phyloP scores from a whole-genome alignment of 148 eudicot genomes.

The Camellia sinensis region DNA sequence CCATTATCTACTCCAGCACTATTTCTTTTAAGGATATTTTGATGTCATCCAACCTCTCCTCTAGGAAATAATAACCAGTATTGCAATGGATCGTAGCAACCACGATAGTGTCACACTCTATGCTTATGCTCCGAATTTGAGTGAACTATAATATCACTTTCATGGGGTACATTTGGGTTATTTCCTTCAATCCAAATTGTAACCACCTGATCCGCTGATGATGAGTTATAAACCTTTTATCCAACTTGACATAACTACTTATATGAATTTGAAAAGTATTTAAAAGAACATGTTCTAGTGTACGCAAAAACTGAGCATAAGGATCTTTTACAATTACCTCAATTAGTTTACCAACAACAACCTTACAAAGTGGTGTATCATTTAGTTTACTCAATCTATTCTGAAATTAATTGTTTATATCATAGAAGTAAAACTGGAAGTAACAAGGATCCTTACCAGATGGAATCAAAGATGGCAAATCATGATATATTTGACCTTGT shows the following conservation, averaged over 20 bases:
- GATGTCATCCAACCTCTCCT: constrained; percentile 9
- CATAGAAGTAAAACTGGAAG: not conserved
- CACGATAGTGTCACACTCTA: not conserved
- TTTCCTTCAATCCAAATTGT: constrained; percentile 8
- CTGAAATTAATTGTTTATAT: not conserved
- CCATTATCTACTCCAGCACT: too few species aligned
- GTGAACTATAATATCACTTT: not conserved
- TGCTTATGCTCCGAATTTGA: not conserved
- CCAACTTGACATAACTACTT: not conserved
- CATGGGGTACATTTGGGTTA: not conserved
- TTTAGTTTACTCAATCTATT: not conserved
- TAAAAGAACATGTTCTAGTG: not conserved
- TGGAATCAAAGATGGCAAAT: not conserved
- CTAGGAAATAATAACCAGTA: not conserved
- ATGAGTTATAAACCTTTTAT: constrained; percentile 2
- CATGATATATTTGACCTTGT: not conserved
- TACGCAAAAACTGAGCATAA: constrained; percentile 1
- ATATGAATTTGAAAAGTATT: not conserved
- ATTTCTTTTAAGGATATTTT: not conserved
- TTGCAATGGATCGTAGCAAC: constrained; percentile 9
- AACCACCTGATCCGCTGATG: not conserved
- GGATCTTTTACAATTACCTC: not conserved
- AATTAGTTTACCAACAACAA: not conserved
- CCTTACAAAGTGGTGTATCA: not conserved
- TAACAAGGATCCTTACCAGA: not conserved